These are phyloP conservation scores for Saccharomyces hybrid DNA, from an alignment of 1,139 yeast genomes.

Conservation along the genomic window DNA sequence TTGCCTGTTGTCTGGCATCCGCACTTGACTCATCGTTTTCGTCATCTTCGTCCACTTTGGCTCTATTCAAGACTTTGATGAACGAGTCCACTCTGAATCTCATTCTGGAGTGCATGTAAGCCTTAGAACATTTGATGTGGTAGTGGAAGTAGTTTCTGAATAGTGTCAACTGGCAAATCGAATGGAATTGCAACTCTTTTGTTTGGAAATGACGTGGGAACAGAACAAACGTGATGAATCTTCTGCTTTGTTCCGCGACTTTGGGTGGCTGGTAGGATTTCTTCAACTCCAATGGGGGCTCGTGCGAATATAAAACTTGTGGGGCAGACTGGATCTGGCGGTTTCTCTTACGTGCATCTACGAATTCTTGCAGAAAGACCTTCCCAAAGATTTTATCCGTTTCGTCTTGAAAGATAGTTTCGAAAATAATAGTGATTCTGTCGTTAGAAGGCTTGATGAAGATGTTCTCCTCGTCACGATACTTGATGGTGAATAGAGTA, in stretches of 20 bases:
- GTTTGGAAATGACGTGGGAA: conserved; percentile 47
- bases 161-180: conserved; percentile 65
- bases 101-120: conserved; percentile 98
- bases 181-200: conserved; percentile 57
- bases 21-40: conserved; percentile 30
- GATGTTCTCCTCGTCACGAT: conserved; percentile 90
- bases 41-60: conserved; percentile 84
- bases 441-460: conserved; percentile 90
- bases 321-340: conserved; percentile 97
- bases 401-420: conserved; percentile 92
- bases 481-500: conserved; percentile 64
- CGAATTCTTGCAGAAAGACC: conserved; percentile 94
- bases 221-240: conserved; percentile 70
- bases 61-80: conserved; percentile 91
- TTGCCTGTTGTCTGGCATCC: conserved; percentile 14
- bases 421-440: conserved; percentile 92
- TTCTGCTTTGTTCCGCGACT: conserved; percentile 44
- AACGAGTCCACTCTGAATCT: conserved; percentile 90
- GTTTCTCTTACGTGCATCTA: conserved; percentile 89
- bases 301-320: conserved; percentile 91
- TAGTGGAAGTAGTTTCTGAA: conserved; percentile 97
- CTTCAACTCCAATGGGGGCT: conserved; percentile 83
- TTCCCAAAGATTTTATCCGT: conserved; percentile 93
- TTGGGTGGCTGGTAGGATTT: conserved; percentile 5
- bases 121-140: conserved; percentile 96